Conservation (phyloP, 768 basidiomycete species). For the Kwoniella botswanensis region DNA sequence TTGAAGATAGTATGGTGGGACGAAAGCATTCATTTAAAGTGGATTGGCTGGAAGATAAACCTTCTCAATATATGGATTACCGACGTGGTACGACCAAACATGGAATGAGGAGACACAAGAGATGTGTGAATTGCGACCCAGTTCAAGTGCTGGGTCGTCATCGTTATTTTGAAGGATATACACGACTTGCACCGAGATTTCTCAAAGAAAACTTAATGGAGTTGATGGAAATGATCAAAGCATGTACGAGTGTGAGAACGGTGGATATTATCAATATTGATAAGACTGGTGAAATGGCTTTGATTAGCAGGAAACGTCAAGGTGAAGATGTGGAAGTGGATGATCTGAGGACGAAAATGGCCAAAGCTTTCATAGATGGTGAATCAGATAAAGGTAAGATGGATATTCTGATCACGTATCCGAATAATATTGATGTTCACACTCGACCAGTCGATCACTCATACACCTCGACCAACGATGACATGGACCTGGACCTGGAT, state of each 20-base stretch:
- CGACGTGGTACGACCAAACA: too few species aligned
- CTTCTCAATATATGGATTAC: too few species aligned
- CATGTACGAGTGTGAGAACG: background rate
- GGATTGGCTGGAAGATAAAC: background rate
- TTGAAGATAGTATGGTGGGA: conserved; percentile 7
- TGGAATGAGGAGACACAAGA: too few species aligned
- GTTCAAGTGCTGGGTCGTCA: too few species aligned
- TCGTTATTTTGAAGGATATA: too few species aligned
- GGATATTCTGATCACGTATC: background rate
- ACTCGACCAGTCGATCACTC: background rate
- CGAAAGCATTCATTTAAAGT: background rate
- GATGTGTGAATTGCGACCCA: too few species aligned
- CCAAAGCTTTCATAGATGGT: background rate
- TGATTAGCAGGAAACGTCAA: background rate
- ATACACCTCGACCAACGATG: background rate
- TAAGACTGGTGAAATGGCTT: background rate
- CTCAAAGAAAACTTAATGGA: too few species aligned
- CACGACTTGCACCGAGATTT: too few species aligned
- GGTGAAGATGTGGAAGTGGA: background rate
- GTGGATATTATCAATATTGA: background rate
- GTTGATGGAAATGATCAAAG: too few species aligned
- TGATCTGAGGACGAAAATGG: background rate
- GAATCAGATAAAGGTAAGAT: background rate
- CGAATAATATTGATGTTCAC: background rate
- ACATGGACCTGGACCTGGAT: background rate